Conservation (phyloP, 2,329 filamentous ascomycete genomes). For the Ustulina deusta region DNA sequence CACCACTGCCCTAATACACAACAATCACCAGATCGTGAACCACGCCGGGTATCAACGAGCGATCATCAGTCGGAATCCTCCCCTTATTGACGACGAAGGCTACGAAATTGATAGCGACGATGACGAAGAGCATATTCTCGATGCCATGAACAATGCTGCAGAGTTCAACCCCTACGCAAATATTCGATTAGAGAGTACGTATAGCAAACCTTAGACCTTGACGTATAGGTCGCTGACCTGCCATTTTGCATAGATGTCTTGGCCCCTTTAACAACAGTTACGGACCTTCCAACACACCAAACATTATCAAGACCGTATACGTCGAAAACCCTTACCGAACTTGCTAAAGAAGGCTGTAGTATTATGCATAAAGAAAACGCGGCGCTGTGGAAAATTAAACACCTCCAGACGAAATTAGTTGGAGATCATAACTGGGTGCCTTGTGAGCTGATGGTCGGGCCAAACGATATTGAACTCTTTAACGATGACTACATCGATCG, state of each 20-base stretch:
- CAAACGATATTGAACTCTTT: constrained; percentile 68
- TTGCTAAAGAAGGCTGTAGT: constrained; percentile 75
- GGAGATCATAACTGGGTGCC: constrained; percentile 79
- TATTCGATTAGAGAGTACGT: constrained; percentile 76
- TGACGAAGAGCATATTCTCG: constrained; percentile 71
- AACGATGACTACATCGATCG: constrained; percentile 58
- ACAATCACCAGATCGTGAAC: constrained; percentile 70
- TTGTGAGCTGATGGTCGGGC: constrained; percentile 68
- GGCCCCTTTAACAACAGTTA: constrained; percentile 78
- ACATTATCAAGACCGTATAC: constrained; percentile 80
- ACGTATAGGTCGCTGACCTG: constrained; percentile 13
- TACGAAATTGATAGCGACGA: constrained; percentile 81
- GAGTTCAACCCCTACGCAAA: constrained; percentile 81
- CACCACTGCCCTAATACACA: constrained; percentile 33
- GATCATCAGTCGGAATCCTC: constrained; percentile 80
- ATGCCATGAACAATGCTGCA: constrained; percentile 71
- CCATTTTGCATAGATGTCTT: constrained; percentile 69
- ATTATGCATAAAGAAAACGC: constrained; percentile 81
- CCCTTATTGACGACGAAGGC: constrained; percentile 80
- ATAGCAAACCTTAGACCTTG: not conserved
- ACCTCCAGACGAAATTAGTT: constrained; percentile 77
- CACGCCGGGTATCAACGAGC: constrained; percentile 79
- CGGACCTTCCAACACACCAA: constrained; percentile 79
- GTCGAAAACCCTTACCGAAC: constrained; percentile 77
- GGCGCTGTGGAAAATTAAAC: constrained; percentile 79